Conservation (phyloP, 2,329 filamentous ascomycete genomes). For the Cylindrodendrum hubeiense region DNA sequence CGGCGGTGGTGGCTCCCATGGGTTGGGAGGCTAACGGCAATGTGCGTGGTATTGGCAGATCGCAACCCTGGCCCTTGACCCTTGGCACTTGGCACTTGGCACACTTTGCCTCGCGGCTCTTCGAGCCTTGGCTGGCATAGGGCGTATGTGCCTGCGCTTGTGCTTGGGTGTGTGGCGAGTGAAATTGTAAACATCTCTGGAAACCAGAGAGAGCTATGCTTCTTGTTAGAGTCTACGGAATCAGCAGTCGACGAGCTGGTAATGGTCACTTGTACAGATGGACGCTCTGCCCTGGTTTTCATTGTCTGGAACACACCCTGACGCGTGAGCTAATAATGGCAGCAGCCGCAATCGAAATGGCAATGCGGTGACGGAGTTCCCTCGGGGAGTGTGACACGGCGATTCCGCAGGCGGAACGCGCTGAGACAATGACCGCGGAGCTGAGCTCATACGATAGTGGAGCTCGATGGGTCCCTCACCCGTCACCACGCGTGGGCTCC, state of each 20-base stretch:
- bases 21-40: conserved; percentile 27
- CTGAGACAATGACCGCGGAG: conserved; percentile 30
- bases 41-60: conserved; percentile 34
- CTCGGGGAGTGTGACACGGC: conserved; percentile 28
- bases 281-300: neutral
- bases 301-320: neutral
- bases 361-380: conserved; percentile 23
- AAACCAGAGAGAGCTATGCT: neutral
- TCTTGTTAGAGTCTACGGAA: neutral
- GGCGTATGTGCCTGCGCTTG: conserved; percentile 19
- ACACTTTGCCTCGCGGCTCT: conserved; percentile 37
- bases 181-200: neutral
- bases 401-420: conserved; percentile 28
- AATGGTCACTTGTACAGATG: neutral
- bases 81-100: conserved; percentile 27
- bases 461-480: conserved; percentile 10
- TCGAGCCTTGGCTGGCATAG: conserved; percentile 37
- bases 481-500: conserved; percentile 8
- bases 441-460: conserved; percentile 34
- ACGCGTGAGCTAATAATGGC: conserved; percentile 18
- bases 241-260: neutral
- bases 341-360: conserved; percentile 20
- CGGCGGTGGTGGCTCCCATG: conserved; percentile 22
- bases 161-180: neutral
- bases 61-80: conserved; percentile 29